phyloP scores from a whole-genome alignment of 805 yeast species.

The Wickerhamomyces rabaulensis region DNA sequence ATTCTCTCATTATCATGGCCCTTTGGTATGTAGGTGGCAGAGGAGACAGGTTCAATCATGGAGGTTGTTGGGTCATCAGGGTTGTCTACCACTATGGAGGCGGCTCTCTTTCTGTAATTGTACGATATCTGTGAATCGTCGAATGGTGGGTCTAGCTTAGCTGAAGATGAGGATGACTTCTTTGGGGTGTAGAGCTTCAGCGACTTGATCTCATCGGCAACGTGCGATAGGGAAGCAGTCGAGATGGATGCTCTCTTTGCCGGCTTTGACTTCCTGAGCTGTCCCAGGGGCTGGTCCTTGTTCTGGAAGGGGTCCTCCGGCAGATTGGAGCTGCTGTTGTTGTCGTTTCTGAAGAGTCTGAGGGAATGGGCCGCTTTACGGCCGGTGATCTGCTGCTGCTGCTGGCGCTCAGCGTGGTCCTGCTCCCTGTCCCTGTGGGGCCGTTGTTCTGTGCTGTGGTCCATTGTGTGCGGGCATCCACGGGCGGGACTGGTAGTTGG shows the following conservation, averaged over 20 bases:
- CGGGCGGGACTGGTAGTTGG: background rate
- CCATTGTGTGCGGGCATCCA: background rate
- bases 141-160: slow-evolving; percentile 6
- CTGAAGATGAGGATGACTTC: background rate
- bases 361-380: slow-evolving; percentile 56
- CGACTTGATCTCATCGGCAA: slow-evolving; percentile 1
- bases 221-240: background rate
- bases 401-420: background rate
- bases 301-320: slow-evolving; percentile 1
- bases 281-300: background rate
- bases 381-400: slow-evolving; percentile 32
- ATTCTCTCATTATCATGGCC: slow-evolving; percentile 32
- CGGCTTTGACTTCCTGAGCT: slow-evolving; percentile 1
- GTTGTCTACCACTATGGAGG: slow-evolving; percentile 3
- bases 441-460: background rate
- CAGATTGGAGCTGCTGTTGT: slow-evolving; percentile 14
- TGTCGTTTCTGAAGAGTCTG: slow-evolving; percentile 42
- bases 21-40: slow-evolving; percentile 71
- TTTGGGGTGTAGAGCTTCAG: slow-evolving; percentile 1
- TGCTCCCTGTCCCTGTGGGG: background rate
- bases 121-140: slow-evolving; percentile 4
- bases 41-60: slow-evolving; percentile 53
- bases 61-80: slow-evolving; percentile 2
- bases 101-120: slow-evolving; percentile 6
- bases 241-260: background rate